Evolutionary conservation across 306 rosid species (phyloP), one percentile per base, ranked within the genome.

Genomic region (Castanea sativa): DNA sequence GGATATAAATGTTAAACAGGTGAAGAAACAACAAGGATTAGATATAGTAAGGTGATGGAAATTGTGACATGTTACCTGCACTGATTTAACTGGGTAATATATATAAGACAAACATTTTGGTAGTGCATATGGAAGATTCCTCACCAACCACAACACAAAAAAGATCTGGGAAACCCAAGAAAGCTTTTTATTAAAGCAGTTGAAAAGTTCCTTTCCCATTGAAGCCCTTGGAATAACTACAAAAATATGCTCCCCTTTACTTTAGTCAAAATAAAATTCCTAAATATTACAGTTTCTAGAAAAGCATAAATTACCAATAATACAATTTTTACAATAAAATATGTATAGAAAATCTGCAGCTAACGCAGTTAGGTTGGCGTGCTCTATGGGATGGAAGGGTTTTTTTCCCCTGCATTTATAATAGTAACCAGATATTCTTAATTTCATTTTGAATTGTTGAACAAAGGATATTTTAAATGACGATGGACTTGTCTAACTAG

Each of bases 191-290:
- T 57, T 57, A 25, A 76, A 10, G 58, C 33, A 68, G 30, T 68
- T 35, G 25, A 25, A 35, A 69, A 56, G 53, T 56, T 41, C 29
- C 60, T 19, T 55, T 52, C 71, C 25, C 63, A 52, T 79, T 43
- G 63, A 86, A 61, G 76, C 73, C 78, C 38, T 65, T 33, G 56
- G 25, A 77, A 15, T 20, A 57, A 41, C 71, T 72, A 35, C 25
- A 32, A 59, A 67, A 85, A 76, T 77, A 55, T 85, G 71, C 57
- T 59, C 53, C 21, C 49, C 55, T 73, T 16, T 70, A n/a, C 27
- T 73, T 16, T 70, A n/a, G 8, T 32, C 23, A 18, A 30, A 65
- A 61, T 61, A 64, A 6, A 32, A 30, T 18, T 32, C 11, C 19
- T 29, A 14, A 18, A 64, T 0, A 16, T 25, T 18, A 64, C 43